Conservation (phyloP, 2,329 filamentous ascomycete species). For the Cladorrhinum sp. region DNA sequence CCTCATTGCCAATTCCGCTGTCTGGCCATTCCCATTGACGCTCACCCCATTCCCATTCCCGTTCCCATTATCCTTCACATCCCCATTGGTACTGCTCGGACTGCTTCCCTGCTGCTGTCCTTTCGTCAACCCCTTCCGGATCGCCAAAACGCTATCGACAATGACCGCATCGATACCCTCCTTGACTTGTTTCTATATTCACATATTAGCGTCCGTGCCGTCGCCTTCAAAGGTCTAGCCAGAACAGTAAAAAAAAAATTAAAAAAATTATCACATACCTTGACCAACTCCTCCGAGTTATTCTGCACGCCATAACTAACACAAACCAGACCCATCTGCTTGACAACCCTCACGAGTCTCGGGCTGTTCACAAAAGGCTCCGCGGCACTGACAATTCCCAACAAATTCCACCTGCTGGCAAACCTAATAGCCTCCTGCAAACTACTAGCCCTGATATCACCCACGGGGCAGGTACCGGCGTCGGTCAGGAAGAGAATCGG, state of each 20-base stretch:
- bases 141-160: slow-evolving; percentile 89
- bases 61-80: slow-evolving; percentile 3
- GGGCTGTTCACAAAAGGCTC: slow-evolving; percentile 88
- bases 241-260: too few species aligned
- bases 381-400: slow-evolving; percentile 87
- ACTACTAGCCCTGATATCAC: slow-evolving; percentile 85
- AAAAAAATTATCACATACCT: slow-evolving; percentile 56
- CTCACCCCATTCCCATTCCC: slow-evolving; percentile 1
- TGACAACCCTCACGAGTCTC: slow-evolving; percentile 84
- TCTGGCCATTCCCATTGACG: neutral
- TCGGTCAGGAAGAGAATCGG: slow-evolving; percentile 94
- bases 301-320: slow-evolving; percentile 92
- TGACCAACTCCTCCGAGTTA: slow-evolving; percentile 81
- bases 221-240: neutral
- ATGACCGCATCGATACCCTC: slow-evolving; percentile 98
- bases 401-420: slow-evolving; percentile 87
- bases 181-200: slow-evolving; percentile 72
- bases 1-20: neutral
- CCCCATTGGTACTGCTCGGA: slow-evolving; percentile 4
- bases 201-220: slow-evolving; percentile 7
- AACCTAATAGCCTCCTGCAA: slow-evolving; percentile 95
- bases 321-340: slow-evolving; percentile 89
- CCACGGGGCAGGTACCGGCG: slow-evolving; percentile 74
- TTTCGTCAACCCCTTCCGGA: slow-evolving; percentile 79
- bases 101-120: neutral